Base-by-base conservation (phyloP, 2,329 filamentous ascomycete species). In the Aspergillus neotritici region DNA sequence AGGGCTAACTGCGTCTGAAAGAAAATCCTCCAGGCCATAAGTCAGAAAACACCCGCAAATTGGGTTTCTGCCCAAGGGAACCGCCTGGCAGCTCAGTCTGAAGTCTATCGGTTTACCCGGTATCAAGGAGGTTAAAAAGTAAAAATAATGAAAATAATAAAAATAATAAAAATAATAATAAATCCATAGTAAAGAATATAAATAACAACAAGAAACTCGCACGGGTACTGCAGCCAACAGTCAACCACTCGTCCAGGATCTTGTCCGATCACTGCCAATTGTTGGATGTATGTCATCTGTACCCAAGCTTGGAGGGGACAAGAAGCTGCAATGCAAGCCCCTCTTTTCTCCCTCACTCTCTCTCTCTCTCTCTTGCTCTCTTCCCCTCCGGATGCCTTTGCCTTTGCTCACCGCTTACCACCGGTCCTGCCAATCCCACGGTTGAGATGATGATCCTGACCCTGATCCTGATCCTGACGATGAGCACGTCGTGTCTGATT, bases 11-110 rank as follows among this genome's bases (percentile, higher is more conserved):
- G 46, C 45, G 42, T 25, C 21, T 25, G 21, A 25, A 25, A 25
- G 21, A 25, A 25, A 25, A 25, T 25, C 7, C 4, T 25, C 21
- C 21, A 25, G 21, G 21, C 21, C 7, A 8, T 8, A 25, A 25
- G 21, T 41, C 37, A 40, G 16, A 34, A 44, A 34, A 37, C 40
- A 37, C 29, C 40, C 35, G 45, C 35, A 21, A 25, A 44, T 54
- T 51, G 42, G 36, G 40, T 56, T 56, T 52, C 49, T 56, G 54
- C 54, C 54, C 52, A 55, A 56, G 42, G 45, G 40, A 49, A 40
- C 46, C 44, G 43, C 38, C 43, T 40, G 31, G 34, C 17, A 29
- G 31, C 29, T 28, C 31, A 31, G 21, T 32, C 31, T 30, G 36
- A 35, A 44, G 51, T 53, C n/a, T n/a, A n/a, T n/a, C n/a, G n/a